Base-by-base conservation (phyloP, 176 grass and related monocot species). In the Poa annua region DNA sequence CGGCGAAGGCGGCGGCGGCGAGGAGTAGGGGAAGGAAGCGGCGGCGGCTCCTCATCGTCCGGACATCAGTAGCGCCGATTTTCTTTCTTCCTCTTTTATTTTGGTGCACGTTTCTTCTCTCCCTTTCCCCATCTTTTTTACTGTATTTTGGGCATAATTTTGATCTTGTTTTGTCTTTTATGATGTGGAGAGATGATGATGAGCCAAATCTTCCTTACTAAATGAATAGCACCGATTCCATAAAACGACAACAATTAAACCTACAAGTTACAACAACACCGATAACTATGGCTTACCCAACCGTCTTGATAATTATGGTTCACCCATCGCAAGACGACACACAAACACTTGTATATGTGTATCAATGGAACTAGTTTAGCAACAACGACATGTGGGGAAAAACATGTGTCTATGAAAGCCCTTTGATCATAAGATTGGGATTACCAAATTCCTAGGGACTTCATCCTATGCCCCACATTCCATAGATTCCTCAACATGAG, bases 11-110 rank as follows among this genome's bases (percentile, higher is more conserved):
- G 29, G 75, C 26, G 77, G 70, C 29, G 73, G 39, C 26, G 77
- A 75, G 29, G 80, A 89, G 55, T 8, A 85, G 32, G 59, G 53
- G 71, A 3, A 29, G 12, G 35, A 20, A 22, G 45, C 77, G 29
- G 52, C 72, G 52, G 75, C 77, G 75, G 69, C 74, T 79, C 77
- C 74, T 79, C 77, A 88, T 88, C 80, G 53, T 66, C 63, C 38
- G 38, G 26, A 24, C 71, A 55, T 75, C 59, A 45, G 78, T 57
- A 66, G 34, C 21, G 16, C 17, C 51, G 33, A 42, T 74, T 65
- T 16, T 57, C 0, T 0, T 15, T 50, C 20, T 33, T 11, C 56
- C 64, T 39, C 0, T 9, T 66, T 29, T 24, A 33, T 54, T 76
- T 49, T 29, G 22, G 22, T 49, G 2, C 22, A 48, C 42, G 54